Percentiles rank a stretch among this genome's conserved stretches.
These are phyloP conservation scores for Cystobasidium pallidum DNA, from an alignment of 1,284 basidiomycete genomes.

Conservation along the genomic window DNA sequence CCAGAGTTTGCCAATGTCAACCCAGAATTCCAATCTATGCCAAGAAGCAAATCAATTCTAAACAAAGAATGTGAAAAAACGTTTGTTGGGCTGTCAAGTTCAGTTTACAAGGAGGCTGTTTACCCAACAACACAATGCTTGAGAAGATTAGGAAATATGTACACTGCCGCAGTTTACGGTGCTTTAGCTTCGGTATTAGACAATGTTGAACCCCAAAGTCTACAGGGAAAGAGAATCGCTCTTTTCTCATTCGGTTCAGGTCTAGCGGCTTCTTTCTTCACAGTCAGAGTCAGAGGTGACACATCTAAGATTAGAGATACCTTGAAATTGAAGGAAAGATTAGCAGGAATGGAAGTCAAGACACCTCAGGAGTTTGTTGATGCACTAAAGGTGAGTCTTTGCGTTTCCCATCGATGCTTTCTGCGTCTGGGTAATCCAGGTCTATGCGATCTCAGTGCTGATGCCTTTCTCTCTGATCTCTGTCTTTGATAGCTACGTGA, in stretches of 20 bases:
- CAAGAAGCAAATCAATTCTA: slow-evolving; percentile 73
- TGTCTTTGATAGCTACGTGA: slow-evolving; percentile 72
- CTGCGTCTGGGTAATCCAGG: neutral
- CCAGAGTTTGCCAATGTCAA: slow-evolving; percentile 75
- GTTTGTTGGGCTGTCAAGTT: slow-evolving; percentile 75
- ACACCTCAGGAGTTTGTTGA: slow-evolving; percentile 83
- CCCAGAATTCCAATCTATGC: slow-evolving; percentile 69
- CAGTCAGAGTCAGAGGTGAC: slow-evolving; percentile 80
- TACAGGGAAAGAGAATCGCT: slow-evolving; percentile 78
- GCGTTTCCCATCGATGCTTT: neutral
- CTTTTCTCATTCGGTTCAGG: slow-evolving; percentile 95
- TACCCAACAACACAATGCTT: slow-evolving; percentile 79
- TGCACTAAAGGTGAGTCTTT: slow-evolving; percentile 66
- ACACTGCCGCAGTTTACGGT: slow-evolving; percentile 95
- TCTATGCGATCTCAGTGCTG: neutral
- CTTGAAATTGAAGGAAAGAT: slow-evolving; percentile 84
- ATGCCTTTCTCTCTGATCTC: slow-evolving; percentile 17
- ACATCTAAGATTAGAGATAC: slow-evolving; percentile 78
- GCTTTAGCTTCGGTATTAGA: slow-evolving; percentile 83
- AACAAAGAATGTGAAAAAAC: slow-evolving; percentile 97
- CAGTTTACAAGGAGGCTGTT: slow-evolving; percentile 71
- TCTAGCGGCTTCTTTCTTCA: slow-evolving; percentile 88
- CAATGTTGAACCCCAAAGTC: slow-evolving; percentile 67
- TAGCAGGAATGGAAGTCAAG: slow-evolving; percentile 86
- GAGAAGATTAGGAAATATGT: slow-evolving; percentile 93